Percentiles rank a stretch among this genome's conserved stretches.
Conservation (phyloP, 345 rosid genomes). For the Linum usitatissimum region DNA sequence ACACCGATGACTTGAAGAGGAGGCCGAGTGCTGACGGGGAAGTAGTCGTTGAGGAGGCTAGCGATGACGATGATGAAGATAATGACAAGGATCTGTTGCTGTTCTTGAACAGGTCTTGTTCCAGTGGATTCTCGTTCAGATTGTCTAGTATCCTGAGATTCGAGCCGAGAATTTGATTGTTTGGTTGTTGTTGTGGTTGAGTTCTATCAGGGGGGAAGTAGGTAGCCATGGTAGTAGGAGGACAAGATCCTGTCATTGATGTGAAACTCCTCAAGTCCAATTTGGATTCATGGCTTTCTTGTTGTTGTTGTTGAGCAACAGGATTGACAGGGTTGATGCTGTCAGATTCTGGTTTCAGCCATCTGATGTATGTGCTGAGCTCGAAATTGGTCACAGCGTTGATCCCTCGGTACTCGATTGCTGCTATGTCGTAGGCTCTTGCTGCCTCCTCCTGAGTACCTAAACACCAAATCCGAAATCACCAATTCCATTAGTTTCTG, state of each 20-base stretch:
- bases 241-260: neutral
- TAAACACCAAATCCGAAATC: neutral
- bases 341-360: constrained; percentile 30
- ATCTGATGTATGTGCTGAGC: constrained; percentile 34
- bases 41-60: constrained; percentile 17
- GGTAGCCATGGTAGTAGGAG: constrained; percentile 1
- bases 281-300: constrained; percentile 10
- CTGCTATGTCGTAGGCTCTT: constrained; percentile 41
- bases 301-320: neutral
- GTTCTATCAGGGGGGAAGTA: constrained; percentile 9
- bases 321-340: neutral
- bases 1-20: constrained; percentile 37
- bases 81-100: neutral
- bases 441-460: constrained; percentile 52
- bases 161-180: constrained; percentile 5
- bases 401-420: constrained; percentile 43
- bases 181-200: neutral
- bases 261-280: constrained; percentile 7
- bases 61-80: neutral
- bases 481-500: neutral
- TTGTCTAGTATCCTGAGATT: constrained; percentile 9
- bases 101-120: constrained; percentile 2
- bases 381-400: constrained; percentile 50
- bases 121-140: constrained; percentile 4
- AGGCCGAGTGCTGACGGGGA: constrained; percentile 39